Evolutionary conservation across 176 grass and related monocot genomes (phyloP).

Genomic region (Leersia perrieri): DNA sequence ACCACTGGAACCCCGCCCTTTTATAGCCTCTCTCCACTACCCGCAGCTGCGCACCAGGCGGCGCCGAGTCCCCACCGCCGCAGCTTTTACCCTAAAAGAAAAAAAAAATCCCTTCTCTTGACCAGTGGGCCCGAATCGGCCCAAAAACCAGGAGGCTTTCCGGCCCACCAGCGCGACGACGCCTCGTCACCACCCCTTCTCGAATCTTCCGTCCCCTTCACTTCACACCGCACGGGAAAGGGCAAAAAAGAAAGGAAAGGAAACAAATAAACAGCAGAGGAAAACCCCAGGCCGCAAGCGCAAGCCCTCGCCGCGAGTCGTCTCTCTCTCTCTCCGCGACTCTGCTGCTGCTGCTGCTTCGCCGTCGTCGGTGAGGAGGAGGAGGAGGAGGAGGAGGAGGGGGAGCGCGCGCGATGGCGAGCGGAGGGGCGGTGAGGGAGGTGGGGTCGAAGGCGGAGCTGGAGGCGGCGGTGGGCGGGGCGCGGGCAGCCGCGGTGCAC

Average conservation of each 20-base stretch:
- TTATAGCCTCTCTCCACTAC: constrained; percentile 20
- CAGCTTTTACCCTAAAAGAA: not conserved
- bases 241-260: not conserved
- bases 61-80: constrained; percentile 32
- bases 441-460: constrained; percentile 66
- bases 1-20: not conserved
- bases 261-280: not conserved
- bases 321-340: not conserved
- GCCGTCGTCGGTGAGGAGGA: too few relatives aligned
- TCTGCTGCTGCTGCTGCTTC: not conserved
- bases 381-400: not conserved
- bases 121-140: not conserved
- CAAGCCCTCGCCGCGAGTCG: not conserved
- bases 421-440: constrained; percentile 60
- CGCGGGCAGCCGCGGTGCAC: constrained; percentile 57
- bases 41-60: not conserved
- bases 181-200: constrained; percentile 32
- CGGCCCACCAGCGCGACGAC: not conserved
- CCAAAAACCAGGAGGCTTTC: not conserved
- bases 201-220: constrained; percentile 55
- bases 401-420: constrained; percentile 32
- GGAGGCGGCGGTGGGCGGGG: constrained; percentile 57
- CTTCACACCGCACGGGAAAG: constrained; percentile 38
- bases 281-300: constrained; percentile 36
- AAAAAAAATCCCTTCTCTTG: not conserved